A percentile compares a stretch with the other conserved stretches of the same genome.
These are phyloP conservation scores for Globisporangium irregulare DNA, from an alignment of 352 stramenopile species.

Conservation along the genomic window DNA sequence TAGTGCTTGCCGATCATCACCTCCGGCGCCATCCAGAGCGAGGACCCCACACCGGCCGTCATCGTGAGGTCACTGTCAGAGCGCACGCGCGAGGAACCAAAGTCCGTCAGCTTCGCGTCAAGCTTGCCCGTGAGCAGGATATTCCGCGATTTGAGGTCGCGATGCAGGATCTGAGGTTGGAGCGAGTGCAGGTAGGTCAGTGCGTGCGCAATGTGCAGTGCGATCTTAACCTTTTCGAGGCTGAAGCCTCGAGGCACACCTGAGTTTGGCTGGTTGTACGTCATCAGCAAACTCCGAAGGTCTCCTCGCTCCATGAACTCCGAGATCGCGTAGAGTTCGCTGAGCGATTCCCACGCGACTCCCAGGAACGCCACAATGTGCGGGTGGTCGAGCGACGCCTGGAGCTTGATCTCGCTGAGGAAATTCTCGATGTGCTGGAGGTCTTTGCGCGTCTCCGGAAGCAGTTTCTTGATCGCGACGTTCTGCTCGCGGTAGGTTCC, in stretches of 20 bases:
- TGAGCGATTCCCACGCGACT: constrained; percentile 51
- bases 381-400: constrained; percentile 44
- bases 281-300: constrained; percentile 34
- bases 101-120: constrained; percentile 52
- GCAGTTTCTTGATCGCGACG: constrained; percentile 39
- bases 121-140: constrained; percentile 43
- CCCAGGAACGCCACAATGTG: constrained; percentile 53
- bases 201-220: constrained; percentile 36
- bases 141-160: constrained; percentile 74
- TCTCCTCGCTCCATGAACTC: constrained; percentile 62
- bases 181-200: constrained; percentile 50
- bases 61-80: constrained; percentile 21
- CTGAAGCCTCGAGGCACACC: constrained; percentile 22
- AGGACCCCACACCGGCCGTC: constrained; percentile 36
- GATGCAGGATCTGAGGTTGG: constrained; percentile 41
- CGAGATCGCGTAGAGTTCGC: constrained; percentile 44
- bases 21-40: constrained; percentile 49
- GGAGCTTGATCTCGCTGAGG: constrained; percentile 38
- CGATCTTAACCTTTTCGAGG: constrained; percentile 34
- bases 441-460: constrained; percentile 40
- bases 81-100: constrained; percentile 26
- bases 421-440: constrained; percentile 38
- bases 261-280: constrained; percentile 15
- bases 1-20: constrained; percentile 33
- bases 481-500: constrained; percentile 30